These are phyloP conservation scores for Fusarium sp. DNA, from an alignment of 2,329 filamentous ascomycete genomes.

Conservation along the genomic window DNA sequence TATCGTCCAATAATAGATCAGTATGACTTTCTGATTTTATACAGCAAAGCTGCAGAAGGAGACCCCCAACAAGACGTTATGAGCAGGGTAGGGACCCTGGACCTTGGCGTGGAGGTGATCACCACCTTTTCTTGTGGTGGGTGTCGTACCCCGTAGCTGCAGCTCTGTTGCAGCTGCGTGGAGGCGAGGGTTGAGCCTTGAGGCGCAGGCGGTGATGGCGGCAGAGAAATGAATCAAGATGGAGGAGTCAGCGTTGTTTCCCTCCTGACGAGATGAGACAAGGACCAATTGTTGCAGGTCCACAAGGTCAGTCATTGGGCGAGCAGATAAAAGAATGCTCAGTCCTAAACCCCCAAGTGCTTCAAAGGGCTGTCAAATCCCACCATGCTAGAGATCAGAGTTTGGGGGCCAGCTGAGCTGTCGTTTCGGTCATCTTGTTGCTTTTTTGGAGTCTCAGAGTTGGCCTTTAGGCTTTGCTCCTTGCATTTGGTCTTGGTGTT, in stretches of 20 bases:
- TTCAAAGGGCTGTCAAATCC: slow-evolving; percentile 9
- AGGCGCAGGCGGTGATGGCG: slow-evolving; percentile 12
- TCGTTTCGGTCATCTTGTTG: background rate
- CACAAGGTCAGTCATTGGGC: slow-evolving; percentile 10
- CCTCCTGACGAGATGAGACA: slow-evolving; percentile 8
- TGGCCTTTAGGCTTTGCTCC: background rate
- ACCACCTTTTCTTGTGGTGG: slow-evolving; percentile 33
- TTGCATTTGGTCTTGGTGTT: background rate
- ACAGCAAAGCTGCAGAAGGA: slow-evolving; percentile 30
- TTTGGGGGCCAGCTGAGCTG: slow-evolving; percentile 11
- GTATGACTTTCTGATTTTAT: slow-evolving; percentile 7
- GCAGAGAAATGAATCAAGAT: background rate
- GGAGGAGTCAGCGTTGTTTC: slow-evolving; percentile 11
- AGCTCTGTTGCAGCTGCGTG: slow-evolving; percentile 18
- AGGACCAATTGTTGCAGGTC: background rate
- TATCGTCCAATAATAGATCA: slow-evolving; percentile 8
- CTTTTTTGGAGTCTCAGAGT: slow-evolving; percentile 12
- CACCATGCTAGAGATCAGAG: slow-evolving; percentile 2
- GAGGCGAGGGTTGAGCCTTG: slow-evolving; percentile 8
- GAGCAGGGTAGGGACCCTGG: slow-evolving; percentile 39
- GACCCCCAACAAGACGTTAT: slow-evolving; percentile 29
- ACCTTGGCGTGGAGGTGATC: slow-evolving; percentile 42
- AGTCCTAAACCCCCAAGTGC: slow-evolving; percentile 12
- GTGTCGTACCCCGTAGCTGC: slow-evolving; percentile 28
- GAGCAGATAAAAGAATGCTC: slow-evolving; percentile 6